Conservation (phyloP, 257 asterid genomes). For the Galeopsis tetrahit region DNA sequence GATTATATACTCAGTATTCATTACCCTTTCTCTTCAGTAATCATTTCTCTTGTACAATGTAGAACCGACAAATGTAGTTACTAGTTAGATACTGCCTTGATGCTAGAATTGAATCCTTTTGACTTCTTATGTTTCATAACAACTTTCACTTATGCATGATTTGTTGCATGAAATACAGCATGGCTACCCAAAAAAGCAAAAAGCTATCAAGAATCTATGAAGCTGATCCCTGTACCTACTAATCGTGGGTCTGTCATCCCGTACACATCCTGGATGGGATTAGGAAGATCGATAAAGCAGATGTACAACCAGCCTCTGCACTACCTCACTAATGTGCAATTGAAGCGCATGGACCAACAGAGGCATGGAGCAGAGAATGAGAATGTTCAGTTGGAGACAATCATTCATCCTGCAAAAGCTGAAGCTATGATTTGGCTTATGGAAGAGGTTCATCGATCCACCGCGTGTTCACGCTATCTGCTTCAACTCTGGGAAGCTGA, state of each 20-base stretch:
- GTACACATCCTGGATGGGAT: conserved; percentile 69
- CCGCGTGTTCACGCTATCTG: conserved; percentile 55
- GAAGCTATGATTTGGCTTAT: conserved; percentile 72
- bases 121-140: too few relatives aligned
- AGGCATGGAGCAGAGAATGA: conserved; percentile 56
- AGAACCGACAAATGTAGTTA: not conserved
- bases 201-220: conserved; percentile 52
- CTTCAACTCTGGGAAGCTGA: conserved; percentile 61
- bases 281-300: conserved; percentile 64
- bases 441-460: conserved; percentile 64
- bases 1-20: not conserved
- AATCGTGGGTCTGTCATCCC: conserved; percentile 58
- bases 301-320: conserved; percentile 76
- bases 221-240: conserved; percentile 57
- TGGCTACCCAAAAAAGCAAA: conserved; percentile 51
- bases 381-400: conserved; percentile 45
- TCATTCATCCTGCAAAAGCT: conserved; percentile 66
- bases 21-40: too few relatives aligned
- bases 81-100: too few relatives aligned
- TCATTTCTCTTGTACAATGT: not conserved
- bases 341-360: conserved; percentile 54
- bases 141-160: conserved; percentile 13
- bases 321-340: conserved; percentile 69
- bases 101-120: too few relatives aligned
- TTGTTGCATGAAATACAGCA: conserved; percentile 44